These are phyloP conservation scores for Davidsoniella eucalypti DNA, from an alignment of 2,329 filamentous ascomycete species.

Conservation along the genomic window DNA sequence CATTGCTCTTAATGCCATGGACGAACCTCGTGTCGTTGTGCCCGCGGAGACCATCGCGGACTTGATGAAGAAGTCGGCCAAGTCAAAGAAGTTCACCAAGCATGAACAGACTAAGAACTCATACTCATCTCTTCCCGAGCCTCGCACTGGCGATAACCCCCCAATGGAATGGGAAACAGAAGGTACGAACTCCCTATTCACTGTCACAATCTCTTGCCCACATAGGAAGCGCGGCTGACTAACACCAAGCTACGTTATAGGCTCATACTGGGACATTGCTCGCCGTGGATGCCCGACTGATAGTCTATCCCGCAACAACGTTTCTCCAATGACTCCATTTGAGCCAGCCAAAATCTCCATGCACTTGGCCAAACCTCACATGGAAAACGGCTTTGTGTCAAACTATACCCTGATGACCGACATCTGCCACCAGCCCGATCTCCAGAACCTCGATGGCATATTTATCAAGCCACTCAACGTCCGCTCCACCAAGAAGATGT, in stretches of 20 bases:
- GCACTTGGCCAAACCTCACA: conserved; percentile 30
- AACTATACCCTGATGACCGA: conserved; percentile 46
- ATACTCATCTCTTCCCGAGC: conserved; percentile 27
- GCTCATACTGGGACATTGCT: conserved; percentile 40
- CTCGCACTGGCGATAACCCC: conserved; percentile 17
- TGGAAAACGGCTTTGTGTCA: conserved; percentile 39
- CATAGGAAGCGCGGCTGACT: neutral
- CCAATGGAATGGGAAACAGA: conserved; percentile 34
- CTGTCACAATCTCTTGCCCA: neutral
- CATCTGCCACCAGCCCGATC: conserved; percentile 48
- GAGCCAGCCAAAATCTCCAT: conserved; percentile 28
- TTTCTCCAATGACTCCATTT: conserved; percentile 28
- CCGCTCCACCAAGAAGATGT: conserved; percentile 37
- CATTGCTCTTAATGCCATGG: conserved; percentile 48
- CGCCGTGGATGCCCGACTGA: conserved; percentile 44
- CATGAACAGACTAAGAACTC: conserved; percentile 27
- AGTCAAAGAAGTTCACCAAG: conserved; percentile 27
- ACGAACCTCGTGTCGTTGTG: conserved; percentile 47
- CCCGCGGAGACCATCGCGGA: conserved; percentile 44
- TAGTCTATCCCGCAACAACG: conserved; percentile 38
- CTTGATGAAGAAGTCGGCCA: conserved; percentile 35
- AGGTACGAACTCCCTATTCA: conserved; percentile 20
- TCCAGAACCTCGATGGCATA: conserved; percentile 47
- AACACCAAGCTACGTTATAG: conserved; percentile 18
- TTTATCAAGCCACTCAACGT: conserved; percentile 44